A percentile compares a stretch with the other conserved stretches of the same genome.
Conservation (phyloP, 495 filamentous ascomycete genomes). For the Penicillium nucicola region DNA sequence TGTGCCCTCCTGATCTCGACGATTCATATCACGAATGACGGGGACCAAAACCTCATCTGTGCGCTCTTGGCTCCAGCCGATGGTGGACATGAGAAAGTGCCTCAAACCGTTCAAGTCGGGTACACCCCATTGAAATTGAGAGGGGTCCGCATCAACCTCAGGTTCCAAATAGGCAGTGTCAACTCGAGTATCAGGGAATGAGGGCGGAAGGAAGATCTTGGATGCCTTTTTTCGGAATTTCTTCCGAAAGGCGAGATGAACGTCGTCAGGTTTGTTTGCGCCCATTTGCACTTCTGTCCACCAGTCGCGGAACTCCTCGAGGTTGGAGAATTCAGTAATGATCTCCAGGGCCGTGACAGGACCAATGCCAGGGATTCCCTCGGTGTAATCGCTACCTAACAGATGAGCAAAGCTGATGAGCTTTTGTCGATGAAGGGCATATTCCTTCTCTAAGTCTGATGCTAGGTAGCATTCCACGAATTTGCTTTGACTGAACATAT, state of each 20-base stretch:
- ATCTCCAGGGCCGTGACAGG: conserved; percentile 93
- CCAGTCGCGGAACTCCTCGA: conserved; percentile 79
- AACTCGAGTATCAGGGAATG: conserved; percentile 73
- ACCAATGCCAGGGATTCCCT: conserved; percentile 84
- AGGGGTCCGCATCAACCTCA: conserved; percentile 74
- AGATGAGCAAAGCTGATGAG: conserved; percentile 87
- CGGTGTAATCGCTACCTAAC: conserved; percentile 89
- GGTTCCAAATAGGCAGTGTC: conserved; percentile 80
- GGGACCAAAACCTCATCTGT: conserved; percentile 95
- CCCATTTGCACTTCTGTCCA: conserved; percentile 73
- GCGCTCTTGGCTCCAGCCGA: conserved; percentile 86
- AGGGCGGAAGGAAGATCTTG: conserved; percentile 78
- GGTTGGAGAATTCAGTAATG: conserved; percentile 74
- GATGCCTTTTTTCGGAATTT: conserved; percentile 79
- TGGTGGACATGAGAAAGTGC: conserved; percentile 85
- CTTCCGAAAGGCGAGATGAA: conserved; percentile 64
- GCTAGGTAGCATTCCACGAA: conserved; percentile 94
- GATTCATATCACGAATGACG: conserved; percentile 92
- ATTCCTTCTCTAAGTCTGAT: conserved; percentile 84
- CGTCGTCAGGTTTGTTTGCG: conserved; percentile 29
- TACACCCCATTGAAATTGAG: conserved; percentile 89
- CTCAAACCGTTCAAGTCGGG: conserved; percentile 85
- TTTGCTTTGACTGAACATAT: conserved; percentile 98
- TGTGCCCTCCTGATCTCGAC: conserved; percentile 78
- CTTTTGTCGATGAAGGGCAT: conserved; percentile 74